Percentiles rank a stretch among this genome's conserved stretches.
Evolutionary conservation across 2,329 filamentous ascomycete genomes (phyloP).

Genomic region (Xylariaceae sp.): DNA sequence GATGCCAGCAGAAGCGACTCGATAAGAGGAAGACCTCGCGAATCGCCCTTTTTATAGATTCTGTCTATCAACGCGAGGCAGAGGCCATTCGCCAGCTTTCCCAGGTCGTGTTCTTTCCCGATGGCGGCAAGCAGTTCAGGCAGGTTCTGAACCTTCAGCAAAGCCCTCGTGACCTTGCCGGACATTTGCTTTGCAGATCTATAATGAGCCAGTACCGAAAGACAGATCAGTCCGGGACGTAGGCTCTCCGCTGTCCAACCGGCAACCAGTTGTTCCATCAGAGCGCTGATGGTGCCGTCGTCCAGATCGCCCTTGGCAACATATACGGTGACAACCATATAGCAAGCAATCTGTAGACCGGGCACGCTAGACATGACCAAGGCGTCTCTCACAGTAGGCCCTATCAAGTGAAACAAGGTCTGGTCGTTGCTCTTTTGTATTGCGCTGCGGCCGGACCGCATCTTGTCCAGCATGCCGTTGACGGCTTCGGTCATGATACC

Average conservation of each 20-base stretch:
- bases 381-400: constrained; percentile 69
- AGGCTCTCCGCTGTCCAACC: constrained; percentile 73
- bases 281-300: constrained; percentile 71
- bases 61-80: constrained; percentile 60
- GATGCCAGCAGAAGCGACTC: constrained; percentile 55
- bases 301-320: constrained; percentile 76
- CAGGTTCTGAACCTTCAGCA: constrained; percentile 60
- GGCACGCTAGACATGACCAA: constrained; percentile 69
- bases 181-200: constrained; percentile 66
- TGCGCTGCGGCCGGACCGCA: constrained; percentile 67
- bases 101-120: constrained; percentile 59
- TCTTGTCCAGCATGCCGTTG: constrained; percentile 72
- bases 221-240: constrained; percentile 67
- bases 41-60: constrained; percentile 54
- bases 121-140: constrained; percentile 56
- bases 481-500: constrained; percentile 81
- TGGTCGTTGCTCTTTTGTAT: constrained; percentile 79
- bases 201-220: constrained; percentile 78
- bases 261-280: constrained; percentile 82
- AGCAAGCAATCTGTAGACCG: constrained; percentile 78
- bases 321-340: constrained; percentile 84
- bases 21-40: constrained; percentile 52
- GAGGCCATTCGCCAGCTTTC: constrained; percentile 67
- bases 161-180: constrained; percentile 60
- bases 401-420: constrained; percentile 61